Conservation (phyloP, 2,329 filamentous ascomycete genomes). For the Exutisphaerella laricina region DNA sequence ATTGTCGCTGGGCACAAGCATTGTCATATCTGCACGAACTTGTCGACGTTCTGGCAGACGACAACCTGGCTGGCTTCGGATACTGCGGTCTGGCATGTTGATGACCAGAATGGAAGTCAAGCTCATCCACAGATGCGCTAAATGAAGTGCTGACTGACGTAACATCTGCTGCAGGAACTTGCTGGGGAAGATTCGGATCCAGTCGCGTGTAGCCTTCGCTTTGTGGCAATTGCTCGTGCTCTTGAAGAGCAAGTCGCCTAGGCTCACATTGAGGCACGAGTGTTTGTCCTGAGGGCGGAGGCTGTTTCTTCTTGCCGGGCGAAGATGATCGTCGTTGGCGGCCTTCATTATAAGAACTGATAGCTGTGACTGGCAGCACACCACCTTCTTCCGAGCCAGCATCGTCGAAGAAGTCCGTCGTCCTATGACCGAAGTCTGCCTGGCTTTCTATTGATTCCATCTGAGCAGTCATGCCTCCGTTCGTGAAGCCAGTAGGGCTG, state of each 20-base stretch:
- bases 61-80: slow-evolving; percentile 15
- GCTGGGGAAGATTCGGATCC: slow-evolving; percentile 15
- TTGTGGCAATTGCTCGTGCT: slow-evolving; percentile 12
- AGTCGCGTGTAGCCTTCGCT: slow-evolving; percentile 27
- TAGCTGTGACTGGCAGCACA: slow-evolving; percentile 9
- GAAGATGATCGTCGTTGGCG: slow-evolving; percentile 14
- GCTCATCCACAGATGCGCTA: slow-evolving; percentile 28
- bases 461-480: slow-evolving; percentile 10
- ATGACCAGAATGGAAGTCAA: slow-evolving; percentile 16
- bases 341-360: slow-evolving; percentile 11
- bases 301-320: slow-evolving; percentile 19
- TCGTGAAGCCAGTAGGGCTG: slow-evolving; percentile 9
- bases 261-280: slow-evolving; percentile 21
- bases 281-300: slow-evolving; percentile 14
- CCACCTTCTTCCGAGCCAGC: slow-evolving; percentile 25
- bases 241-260: slow-evolving; percentile 16
- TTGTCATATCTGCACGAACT: slow-evolving; percentile 12
- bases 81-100: slow-evolving; percentile 15
- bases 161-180: slow-evolving; percentile 7
- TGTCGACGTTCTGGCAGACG: slow-evolving; percentile 11
- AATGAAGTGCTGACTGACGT: slow-evolving; percentile 24
- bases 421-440: slow-evolving; percentile 28
- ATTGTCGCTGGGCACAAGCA: slow-evolving; percentile 4
- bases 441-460: slow-evolving; percentile 30
- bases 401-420: slow-evolving; percentile 35